Conservation (phyloP, 805 yeast species). For the Candida nemodendra region DNA sequence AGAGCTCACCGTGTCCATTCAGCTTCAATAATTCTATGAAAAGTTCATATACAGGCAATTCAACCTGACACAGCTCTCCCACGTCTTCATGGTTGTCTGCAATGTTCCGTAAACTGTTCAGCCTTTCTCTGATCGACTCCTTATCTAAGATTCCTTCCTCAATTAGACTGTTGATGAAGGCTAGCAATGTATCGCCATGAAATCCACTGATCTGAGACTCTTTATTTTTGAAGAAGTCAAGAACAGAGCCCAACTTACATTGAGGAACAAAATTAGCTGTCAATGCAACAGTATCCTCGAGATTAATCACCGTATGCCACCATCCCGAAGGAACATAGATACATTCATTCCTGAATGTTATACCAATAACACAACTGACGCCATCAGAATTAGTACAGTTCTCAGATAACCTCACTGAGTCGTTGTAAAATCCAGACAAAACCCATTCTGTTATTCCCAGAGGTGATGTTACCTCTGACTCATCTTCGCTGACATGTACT, state of each 20-base stretch:
- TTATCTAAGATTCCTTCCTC: slow-evolving; percentile 26
- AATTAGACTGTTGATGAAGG: slow-evolving; percentile 35
- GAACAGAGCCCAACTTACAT: slow-evolving; percentile 56
- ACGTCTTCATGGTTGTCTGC: slow-evolving; percentile 54
- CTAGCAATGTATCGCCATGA: slow-evolving; percentile 51
- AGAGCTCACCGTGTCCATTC: slow-evolving; percentile 36
- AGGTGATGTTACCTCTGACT: slow-evolving; percentile 88
- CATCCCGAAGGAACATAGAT: slow-evolving; percentile 93
- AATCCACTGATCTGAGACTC: slow-evolving; percentile 79
- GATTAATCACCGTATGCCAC: slow-evolving; percentile 95
- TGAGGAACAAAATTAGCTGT: slow-evolving; percentile 86
- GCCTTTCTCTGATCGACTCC: slow-evolving; percentile 13
- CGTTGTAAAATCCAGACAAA: slow-evolving; percentile 74
- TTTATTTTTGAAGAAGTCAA: slow-evolving; percentile 66
- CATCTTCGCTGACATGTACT: slow-evolving; percentile 69
- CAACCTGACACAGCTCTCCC: slow-evolving; percentile 46
- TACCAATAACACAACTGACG: slow-evolving; percentile 57
- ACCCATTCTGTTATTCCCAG: slow-evolving; percentile 95
- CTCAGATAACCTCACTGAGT: slow-evolving; percentile 53
- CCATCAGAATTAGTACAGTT: slow-evolving; percentile 22
- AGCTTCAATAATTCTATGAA: slow-evolving; percentile 50
- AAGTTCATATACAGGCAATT: slow-evolving; percentile 60
- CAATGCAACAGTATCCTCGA: slow-evolving; percentile 79
- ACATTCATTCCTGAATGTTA: slow-evolving; percentile 80
- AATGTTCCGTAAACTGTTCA: slow-evolving; percentile 11